A percentile compares a stretch with the other conserved stretches of the same genome.
Evolutionary conservation across 2,329 filamentous ascomycete species (phyloP).

Genomic region (Xylariaceae sp.): DNA sequence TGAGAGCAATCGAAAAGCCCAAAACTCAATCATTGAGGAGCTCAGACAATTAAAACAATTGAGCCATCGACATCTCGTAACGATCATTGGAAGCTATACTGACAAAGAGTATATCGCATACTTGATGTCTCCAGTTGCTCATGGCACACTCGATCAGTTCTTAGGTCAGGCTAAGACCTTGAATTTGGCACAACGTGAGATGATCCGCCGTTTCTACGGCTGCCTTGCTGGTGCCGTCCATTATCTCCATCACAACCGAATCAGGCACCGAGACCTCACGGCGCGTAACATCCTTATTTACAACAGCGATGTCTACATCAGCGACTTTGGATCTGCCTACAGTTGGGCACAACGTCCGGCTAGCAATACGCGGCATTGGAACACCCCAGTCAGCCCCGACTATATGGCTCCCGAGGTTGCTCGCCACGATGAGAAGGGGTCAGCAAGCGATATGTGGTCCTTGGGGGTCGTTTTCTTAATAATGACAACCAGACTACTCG

Average conservation of each 20-base stretch:
- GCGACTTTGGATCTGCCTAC: slow-evolving; percentile 23
- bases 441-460: slow-evolving; percentile 23
- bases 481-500: slow-evolving; percentile 24
- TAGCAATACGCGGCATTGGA: slow-evolving; percentile 17
- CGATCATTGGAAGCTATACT: slow-evolving; percentile 23
- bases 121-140: slow-evolving; percentile 21
- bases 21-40: slow-evolving; percentile 11
- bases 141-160: slow-evolving; percentile 11
- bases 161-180: neutral
- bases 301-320: slow-evolving; percentile 13
- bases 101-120: slow-evolving; percentile 23
- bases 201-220: slow-evolving; percentile 18
- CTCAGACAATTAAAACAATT: slow-evolving; percentile 9
- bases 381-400: slow-evolving; percentile 15
- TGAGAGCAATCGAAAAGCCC: slow-evolving; percentile 6
- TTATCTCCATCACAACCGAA: slow-evolving; percentile 14
- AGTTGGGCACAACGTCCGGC: slow-evolving; percentile 9
- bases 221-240: slow-evolving; percentile 24
- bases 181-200: neutral
- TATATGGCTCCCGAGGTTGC: slow-evolving; percentile 23
- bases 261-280: slow-evolving; percentile 20
- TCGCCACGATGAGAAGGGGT: slow-evolving; percentile 13
- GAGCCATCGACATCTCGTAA: slow-evolving; percentile 17
- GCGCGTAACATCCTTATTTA: slow-evolving; percentile 20
- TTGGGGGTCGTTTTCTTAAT: slow-evolving; percentile 21